A percentile compares a stretch with the other conserved stretches of the same genome.
Conservation (phyloP, 371 early-diverging fungal genomes). For the Mortierella sp. region DNA sequence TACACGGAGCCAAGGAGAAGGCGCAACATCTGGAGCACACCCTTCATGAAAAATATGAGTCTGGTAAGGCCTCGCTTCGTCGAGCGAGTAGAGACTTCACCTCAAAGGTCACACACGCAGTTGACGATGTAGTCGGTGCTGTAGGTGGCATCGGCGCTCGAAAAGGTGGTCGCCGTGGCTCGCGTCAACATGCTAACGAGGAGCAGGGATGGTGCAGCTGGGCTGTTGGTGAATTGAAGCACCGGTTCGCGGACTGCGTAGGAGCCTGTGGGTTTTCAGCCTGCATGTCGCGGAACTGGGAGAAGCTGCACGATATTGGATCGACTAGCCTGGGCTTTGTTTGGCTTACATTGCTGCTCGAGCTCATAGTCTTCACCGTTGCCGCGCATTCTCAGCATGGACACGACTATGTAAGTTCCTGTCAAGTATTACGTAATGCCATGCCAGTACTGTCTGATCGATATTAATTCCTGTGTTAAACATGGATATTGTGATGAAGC, state of each 20-base stretch:
- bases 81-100: constrained; percentile 20
- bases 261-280: constrained; percentile 13
- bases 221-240: constrained; percentile 11
- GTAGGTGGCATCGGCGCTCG: neutral
- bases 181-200: neutral
- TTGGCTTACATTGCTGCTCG: constrained; percentile 36
- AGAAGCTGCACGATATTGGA: constrained; percentile 24
- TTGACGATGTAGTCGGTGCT: constrained; percentile 5
- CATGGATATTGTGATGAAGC: too few species aligned
- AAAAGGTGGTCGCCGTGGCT: neutral
- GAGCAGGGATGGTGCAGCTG: constrained; percentile 2
- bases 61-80: constrained; percentile 11
- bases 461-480: too few species aligned
- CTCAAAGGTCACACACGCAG: constrained; percentile 5
- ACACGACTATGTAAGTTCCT: constrained; percentile 9
- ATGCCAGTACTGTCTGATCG: too few species aligned
- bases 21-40: constrained; percentile 20
- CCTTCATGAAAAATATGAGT: constrained; percentile 12
- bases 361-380: constrained; percentile 21
- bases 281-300: constrained; percentile 16
- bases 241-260: constrained; percentile 19
- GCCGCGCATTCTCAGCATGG: constrained; percentile 16
- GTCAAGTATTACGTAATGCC: too few species aligned
- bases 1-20: constrained; percentile 21
- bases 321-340: constrained; percentile 43